Evolutionary conservation across 345 rosid species (phyloP).

Genomic region (Trapa incisa): DNA sequence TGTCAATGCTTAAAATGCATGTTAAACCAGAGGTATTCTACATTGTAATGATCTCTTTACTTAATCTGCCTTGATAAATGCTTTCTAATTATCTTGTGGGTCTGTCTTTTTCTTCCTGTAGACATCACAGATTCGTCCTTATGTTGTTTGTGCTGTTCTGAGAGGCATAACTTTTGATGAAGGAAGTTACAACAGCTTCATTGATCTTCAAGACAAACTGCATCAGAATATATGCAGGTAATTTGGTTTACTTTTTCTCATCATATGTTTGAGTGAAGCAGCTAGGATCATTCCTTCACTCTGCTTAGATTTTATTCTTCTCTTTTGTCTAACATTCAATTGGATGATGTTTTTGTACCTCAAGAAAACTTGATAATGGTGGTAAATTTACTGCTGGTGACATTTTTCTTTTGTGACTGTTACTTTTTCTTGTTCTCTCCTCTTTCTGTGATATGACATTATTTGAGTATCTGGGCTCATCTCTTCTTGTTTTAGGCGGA

Average conservation of each 20-base stretch:
- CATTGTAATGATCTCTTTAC: neutral
- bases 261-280: neutral
- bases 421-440: neutral
- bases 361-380: neutral
- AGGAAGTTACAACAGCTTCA: slow-evolving; percentile 84
- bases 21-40: slow-evolving; percentile 54
- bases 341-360: neutral
- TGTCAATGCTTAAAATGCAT: slow-evolving; percentile 50
- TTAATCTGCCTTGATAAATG: neutral
- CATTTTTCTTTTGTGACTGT: neutral
- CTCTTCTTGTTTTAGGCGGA: slow-evolving; percentile 37
- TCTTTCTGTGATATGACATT: neutral
- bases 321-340: neutral
- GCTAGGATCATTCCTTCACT: neutral
- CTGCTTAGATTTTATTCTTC: neutral
- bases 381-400: neutral
- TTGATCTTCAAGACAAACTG: slow-evolving; percentile 93
- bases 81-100: neutral
- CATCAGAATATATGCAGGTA: slow-evolving; percentile 95
- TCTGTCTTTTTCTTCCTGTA: slow-evolving; percentile 12
- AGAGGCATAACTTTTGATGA: slow-evolving; percentile 74
- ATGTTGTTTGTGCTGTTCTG: slow-evolving; percentile 75
- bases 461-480: neutral
- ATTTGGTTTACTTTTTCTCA: neutral
- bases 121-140: slow-evolving; percentile 64